These are phyloP conservation scores for Hyphopichia buzzinii DNA, from an alignment of 1,139 yeast genomes.

Conservation along the genomic window DNA sequence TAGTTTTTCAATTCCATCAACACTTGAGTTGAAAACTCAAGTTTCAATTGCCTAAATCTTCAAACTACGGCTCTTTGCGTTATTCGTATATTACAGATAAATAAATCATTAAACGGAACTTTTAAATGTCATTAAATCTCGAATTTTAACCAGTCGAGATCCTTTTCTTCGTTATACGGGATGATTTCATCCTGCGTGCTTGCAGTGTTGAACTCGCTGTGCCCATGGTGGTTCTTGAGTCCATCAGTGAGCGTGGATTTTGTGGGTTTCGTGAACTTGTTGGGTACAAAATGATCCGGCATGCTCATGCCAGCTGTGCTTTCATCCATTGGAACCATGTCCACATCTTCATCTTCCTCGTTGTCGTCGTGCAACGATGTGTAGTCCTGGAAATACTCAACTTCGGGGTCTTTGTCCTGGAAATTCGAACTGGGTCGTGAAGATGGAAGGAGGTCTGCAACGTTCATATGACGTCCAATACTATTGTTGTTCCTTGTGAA, in stretches of 20 bases:
- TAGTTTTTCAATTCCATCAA: no score
- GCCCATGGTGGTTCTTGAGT: constrained; percentile 17
- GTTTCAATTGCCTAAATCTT: no score
- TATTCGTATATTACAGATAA: not conserved
- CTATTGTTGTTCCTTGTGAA: not conserved
- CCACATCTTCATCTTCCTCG: constrained; percentile 8
- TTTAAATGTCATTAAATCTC: constrained; percentile 26
- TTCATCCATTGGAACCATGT: constrained; percentile 9
- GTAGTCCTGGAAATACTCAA: constrained; percentile 22
- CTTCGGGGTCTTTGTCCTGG: constrained; percentile 16
- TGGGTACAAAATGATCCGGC: constrained; percentile 9
- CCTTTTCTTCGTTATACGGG: constrained; percentile 20
- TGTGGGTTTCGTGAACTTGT: constrained; percentile 8
- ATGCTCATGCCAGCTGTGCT: constrained; percentile 5
- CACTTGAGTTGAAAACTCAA: no score
- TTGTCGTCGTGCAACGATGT: constrained; percentile 10
- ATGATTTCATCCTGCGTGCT: constrained; percentile 3
- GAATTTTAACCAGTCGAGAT: constrained; percentile 49
- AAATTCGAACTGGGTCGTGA: constrained; percentile 6
- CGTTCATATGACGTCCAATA: constrained; percentile 17
- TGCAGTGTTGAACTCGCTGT: constrained; percentile 3
- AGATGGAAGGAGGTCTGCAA: constrained; percentile 19
- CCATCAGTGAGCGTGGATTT: constrained; percentile 28
- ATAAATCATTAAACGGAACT: not conserved
- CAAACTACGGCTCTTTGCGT: no score